phyloP scores from a whole-genome alignment of 129 eudicot species.

The Pulicaria dysenterica region DNA sequence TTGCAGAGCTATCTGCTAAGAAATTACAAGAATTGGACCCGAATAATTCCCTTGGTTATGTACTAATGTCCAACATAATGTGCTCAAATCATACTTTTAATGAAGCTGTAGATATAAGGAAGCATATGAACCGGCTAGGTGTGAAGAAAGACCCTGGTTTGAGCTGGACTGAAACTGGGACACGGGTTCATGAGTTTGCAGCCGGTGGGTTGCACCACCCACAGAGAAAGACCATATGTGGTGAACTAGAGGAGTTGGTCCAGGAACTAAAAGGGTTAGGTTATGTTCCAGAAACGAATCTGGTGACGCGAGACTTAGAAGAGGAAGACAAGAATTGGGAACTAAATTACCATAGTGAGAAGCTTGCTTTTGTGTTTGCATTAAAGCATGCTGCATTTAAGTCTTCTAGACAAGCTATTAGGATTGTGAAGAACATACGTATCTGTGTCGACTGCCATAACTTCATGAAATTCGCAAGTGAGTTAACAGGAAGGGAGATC shows the following conservation, averaged over 20 bases:
- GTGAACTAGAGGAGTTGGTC: conserved; percentile 42
- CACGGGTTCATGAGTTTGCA: conserved; percentile 67
- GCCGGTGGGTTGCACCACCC: conserved; percentile 70
- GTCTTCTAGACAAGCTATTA: conserved; percentile 32
- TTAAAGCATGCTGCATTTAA: conserved; percentile 40
- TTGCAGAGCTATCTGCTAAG: conserved; percentile 54
- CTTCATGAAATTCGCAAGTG: conserved; percentile 65
- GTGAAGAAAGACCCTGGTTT: conserved; percentile 80
- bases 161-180: conserved; percentile 77
- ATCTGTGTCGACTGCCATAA: conserved; percentile 80
- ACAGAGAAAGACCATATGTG: conserved; percentile 44
- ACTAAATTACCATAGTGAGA: conserved; percentile 70
- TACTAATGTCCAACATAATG: conserved; percentile 60
- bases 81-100: conserved; percentile 56
- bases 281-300: conserved; percentile 63
- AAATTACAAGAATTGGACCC: conserved; percentile 68
- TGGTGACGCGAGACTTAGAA: conserved; percentile 61
- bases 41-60: conserved; percentile 63
- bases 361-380: conserved; percentile 66
- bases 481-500: conserved; percentile 51
- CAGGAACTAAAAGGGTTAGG: conserved; percentile 54
- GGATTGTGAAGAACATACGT: conserved; percentile 74
- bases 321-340: conserved; percentile 74
- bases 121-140: conserved; percentile 57
- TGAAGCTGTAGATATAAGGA: conserved; percentile 55